Conservation (phyloP, 129 eudicot genomes). For the Flaveria brownii region DNA sequence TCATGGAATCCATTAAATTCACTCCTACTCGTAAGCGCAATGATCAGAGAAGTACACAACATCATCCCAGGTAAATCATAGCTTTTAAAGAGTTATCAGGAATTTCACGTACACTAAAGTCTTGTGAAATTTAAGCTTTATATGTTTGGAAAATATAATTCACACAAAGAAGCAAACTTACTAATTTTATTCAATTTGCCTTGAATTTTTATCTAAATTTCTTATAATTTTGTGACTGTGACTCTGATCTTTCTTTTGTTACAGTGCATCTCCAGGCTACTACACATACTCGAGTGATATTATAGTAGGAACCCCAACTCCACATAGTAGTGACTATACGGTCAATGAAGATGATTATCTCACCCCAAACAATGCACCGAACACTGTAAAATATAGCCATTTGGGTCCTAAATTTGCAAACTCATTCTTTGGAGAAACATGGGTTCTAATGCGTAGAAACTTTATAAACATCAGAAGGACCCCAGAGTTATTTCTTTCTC, state of each 20-base stretch:
- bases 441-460: conserved; percentile 75
- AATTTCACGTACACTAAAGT: too few species aligned
- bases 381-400: conserved; percentile 32
- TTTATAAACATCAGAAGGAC: conserved; percentile 69
- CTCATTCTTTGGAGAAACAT: conserved; percentile 60
- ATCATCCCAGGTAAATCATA: conserved; percentile 45
- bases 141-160: too few species aligned
- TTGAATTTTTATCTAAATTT: neutral
- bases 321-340: conserved; percentile 76
- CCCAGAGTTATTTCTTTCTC: conserved; percentile 76
- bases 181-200: too few species aligned
- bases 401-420: conserved; percentile 64
- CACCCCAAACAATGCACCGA: conserved; percentile 53
- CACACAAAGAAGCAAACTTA: too few species aligned
- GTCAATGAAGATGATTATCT: conserved; percentile 73
- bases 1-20: conserved; percentile 43
- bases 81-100: neutral
- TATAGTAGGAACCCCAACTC: conserved; percentile 65
- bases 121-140: too few species aligned
- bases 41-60: conserved; percentile 30
- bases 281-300: conserved; percentile 65
- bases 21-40: conserved; percentile 51
- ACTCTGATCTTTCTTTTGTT: neutral
- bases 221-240: neutral
- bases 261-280: conserved; percentile 61